Conservation (phyloP, 768 basidiomycete genomes). For the Rubroboletus satanas region DNA sequence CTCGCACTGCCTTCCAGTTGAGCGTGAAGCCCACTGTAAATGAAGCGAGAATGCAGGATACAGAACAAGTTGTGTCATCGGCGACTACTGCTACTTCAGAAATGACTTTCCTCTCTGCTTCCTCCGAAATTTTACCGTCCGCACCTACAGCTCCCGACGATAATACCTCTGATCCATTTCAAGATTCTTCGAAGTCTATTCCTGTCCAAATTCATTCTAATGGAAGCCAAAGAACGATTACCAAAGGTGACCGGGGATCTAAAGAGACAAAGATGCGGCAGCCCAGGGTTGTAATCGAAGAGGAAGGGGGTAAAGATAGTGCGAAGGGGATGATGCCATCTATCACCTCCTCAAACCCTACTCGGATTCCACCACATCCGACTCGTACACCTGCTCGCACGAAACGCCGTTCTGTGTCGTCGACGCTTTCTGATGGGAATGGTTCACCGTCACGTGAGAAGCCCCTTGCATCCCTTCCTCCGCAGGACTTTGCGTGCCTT, state of each 20-base stretch:
- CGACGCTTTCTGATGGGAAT: conserved; percentile 66
- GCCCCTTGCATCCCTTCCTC: conserved; percentile 34
- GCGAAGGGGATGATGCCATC: conserved; percentile 7
- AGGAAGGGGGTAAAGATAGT: conserved; percentile 31
- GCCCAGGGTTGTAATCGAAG: conserved; percentile 53
- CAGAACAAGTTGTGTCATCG: conserved; percentile 43
- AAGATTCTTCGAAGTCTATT: conserved; percentile 16
- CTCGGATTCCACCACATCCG: conserved; percentile 54
- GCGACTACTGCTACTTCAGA: conserved; percentile 39
- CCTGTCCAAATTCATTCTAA: conserved; percentile 44
- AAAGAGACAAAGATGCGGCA: conserved; percentile 36
- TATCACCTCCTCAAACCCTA: conserved; percentile 21
- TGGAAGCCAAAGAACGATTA: conserved; percentile 58
- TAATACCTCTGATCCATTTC: conserved; percentile 40
- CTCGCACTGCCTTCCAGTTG: conserved; percentile 29
- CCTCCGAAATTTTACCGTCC: conserved; percentile 49
- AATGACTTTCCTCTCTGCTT: conserved; percentile 51
- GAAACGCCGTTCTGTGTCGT: conserved; percentile 93
- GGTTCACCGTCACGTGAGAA: conserved; percentile 51
- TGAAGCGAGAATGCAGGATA: conserved; percentile 10
- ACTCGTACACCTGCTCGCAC: conserved; percentile 90
- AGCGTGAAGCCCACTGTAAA: conserved; percentile 18
- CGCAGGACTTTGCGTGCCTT: conserved; percentile 59
- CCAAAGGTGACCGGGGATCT: conserved; percentile 33
- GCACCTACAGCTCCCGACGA: conserved; percentile 59